These are phyloP conservation scores for Geosmithia putterillii DNA, from an alignment of 2,329 filamentous ascomycete species.

Conservation along the genomic window DNA sequence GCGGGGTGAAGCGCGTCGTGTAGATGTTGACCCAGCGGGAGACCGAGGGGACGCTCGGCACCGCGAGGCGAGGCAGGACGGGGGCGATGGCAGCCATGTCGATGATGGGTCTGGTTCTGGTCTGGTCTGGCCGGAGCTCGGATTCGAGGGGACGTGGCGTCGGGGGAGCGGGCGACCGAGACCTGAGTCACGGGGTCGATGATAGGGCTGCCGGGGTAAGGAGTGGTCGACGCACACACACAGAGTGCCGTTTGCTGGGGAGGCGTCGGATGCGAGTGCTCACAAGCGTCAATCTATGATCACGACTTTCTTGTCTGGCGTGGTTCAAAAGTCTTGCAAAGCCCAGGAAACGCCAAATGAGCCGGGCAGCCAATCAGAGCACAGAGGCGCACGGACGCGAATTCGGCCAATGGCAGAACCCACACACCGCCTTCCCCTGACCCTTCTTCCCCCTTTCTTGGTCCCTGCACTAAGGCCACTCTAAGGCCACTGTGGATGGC, in stretches of 20 bases:
- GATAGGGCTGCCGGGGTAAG: neutral
- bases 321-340: neutral
- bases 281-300: neutral
- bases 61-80: slow-evolving; percentile 43
- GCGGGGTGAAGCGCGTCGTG: slow-evolving; percentile 29
- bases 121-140: neutral
- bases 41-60: slow-evolving; percentile 24
- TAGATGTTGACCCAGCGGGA: slow-evolving; percentile 30
- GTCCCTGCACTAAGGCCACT: slow-evolving; percentile 26
- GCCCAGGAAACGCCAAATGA: neutral
- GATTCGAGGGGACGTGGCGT: neutral
- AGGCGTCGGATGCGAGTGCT: neutral
- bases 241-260: neutral
- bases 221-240: neutral
- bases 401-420: slow-evolving; percentile 15
- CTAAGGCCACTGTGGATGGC: too few relatives aligned
- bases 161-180: too few relatives aligned
- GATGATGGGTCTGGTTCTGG: slow-evolving; percentile 2
- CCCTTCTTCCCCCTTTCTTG: slow-evolving; percentile 28
- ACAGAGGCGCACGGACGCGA: slow-evolving; percentile 12
- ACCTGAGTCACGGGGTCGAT: neutral
- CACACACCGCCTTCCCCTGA: slow-evolving; percentile 8
- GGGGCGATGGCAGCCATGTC: slow-evolving; percentile 34
- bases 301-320: neutral
- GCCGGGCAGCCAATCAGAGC: slow-evolving; percentile 4